A percentile compares a stretch with the other conserved stretches of the same genome.
phyloP scores from a whole-genome alignment of 2,329 filamentous ascomycete genomes.

The Xylaria sp. region DNA sequence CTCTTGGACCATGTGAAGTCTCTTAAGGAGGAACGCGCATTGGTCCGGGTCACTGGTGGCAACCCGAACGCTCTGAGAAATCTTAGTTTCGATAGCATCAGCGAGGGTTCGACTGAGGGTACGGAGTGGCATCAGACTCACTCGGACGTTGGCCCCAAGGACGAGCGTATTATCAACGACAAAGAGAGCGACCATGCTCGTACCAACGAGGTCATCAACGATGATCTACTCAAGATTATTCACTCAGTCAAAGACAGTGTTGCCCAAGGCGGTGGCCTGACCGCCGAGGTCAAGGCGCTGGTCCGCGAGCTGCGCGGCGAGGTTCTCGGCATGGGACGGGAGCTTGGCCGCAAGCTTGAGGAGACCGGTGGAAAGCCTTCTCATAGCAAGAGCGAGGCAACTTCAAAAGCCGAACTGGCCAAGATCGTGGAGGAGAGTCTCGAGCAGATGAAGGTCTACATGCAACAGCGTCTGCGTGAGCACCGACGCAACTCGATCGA shows the following conservation, averaged over 20 bases:
- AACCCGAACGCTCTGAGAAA: conserved; percentile 30
- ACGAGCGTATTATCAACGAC: conserved; percentile 43
- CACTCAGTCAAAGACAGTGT: conserved; percentile 88
- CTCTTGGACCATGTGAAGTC: conserved; percentile 58
- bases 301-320: conserved; percentile 87
- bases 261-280: conserved; percentile 79
- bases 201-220: conserved; percentile 56
- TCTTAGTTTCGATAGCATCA: conserved; percentile 41
- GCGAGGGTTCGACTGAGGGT: conserved; percentile 31
- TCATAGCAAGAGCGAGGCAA: conserved; percentile 44
- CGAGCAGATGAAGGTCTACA: conserved; percentile 74
- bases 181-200: conserved; percentile 40
- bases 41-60: conserved; percentile 34
- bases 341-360: conserved; percentile 82
- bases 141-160: conserved; percentile 36
- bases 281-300: conserved; percentile 84
- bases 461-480: conserved; percentile 73
- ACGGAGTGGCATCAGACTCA: conserved; percentile 33
- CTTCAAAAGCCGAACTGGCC: conserved; percentile 64
- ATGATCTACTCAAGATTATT: conserved; percentile 78
- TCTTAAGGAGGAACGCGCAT: conserved; percentile 39
- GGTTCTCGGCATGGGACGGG: conserved; percentile 88
- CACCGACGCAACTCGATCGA: conserved; percentile 64
- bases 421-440: conserved; percentile 76
- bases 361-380: conserved; percentile 47